Evolutionary conservation across 352 stramenopile genomes (phyloP).

Genomic region (Phytophthora uliginosa): DNA sequence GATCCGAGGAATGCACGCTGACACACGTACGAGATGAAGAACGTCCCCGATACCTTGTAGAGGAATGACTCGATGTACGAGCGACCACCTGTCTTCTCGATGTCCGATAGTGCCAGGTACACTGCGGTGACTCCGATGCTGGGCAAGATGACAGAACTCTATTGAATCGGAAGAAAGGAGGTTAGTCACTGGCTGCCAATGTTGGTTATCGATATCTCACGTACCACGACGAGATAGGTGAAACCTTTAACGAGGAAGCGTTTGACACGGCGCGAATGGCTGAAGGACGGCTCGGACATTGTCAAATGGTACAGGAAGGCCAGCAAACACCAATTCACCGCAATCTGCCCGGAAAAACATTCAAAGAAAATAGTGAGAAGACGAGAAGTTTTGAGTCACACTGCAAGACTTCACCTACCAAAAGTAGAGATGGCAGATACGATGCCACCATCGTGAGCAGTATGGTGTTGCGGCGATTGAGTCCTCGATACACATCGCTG

Average conservation of each 20-base stretch:
- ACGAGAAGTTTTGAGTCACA: background rate
- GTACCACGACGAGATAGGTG: constrained; percentile 78
- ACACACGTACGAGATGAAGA: constrained; percentile 91
- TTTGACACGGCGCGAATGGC: constrained; percentile 68
- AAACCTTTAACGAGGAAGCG: constrained; percentile 86
- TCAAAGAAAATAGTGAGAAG: background rate
- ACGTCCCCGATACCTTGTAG: constrained; percentile 87
- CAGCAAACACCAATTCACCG: constrained; percentile 80
- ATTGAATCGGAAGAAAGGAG: background rate
- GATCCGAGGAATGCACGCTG: constrained; percentile 81
- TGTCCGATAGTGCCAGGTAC: constrained; percentile 75
- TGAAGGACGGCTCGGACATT: constrained; percentile 76
- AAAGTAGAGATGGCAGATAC: constrained; percentile 78
- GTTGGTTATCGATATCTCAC: constrained; percentile 15
- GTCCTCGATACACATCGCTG: constrained; percentile 63
- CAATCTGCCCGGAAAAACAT: constrained; percentile 52
- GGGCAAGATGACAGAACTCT: constrained; percentile 85
- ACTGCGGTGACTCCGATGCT: constrained; percentile 83
- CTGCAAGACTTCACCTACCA: constrained; percentile 43
- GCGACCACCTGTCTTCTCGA: constrained; percentile 55
- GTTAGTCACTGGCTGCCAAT: background rate
- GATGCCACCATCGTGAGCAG: constrained; percentile 71
- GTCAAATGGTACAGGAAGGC: constrained; percentile 76
- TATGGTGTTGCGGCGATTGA: constrained; percentile 57
- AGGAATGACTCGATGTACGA: constrained; percentile 86